Base-by-base conservation (phyloP, 352 stramenopile species). In the Peronospora tabacina region DNA sequence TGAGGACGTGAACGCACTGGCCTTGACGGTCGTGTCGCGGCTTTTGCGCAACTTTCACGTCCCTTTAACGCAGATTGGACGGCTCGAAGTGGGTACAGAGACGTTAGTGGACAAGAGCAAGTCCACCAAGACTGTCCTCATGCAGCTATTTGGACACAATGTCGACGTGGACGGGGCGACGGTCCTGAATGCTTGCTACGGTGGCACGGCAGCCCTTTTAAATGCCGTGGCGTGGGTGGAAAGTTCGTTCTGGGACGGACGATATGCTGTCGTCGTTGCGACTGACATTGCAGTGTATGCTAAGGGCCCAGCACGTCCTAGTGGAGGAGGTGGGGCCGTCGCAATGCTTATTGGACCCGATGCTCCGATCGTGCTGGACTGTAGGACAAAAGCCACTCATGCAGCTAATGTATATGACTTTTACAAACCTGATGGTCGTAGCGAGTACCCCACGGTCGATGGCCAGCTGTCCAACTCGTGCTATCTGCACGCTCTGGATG, bases 181-280 rank as follows among this genome's bases (percentile, higher is more conserved):
- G 0, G 84, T 90, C 39, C 70, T 98, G 44, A 99, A 99, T 69
- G 96, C 96, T 3, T 99, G 96, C 73, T 99, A 98, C 65, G 96
- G 96, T 22, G 95, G 93, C 33, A 99, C 96, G 1, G 89, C 94
- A 1, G 96, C 96, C 22, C 70, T 99, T 19, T 72, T 99, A n/a
- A 98, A 99, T 66, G 88, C 95, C 5, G 75, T 98, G 34, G 75
- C 81, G 13, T 99, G 95, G 95, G 77, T 97, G 11, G 90, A 99
- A 63, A 96, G 76, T 56, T 85, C 81, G 15, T 91, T 82, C 15
- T 98, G 94, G 91, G 82, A 95, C 58, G 80, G 80, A 24, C 75
- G 94, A 33, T 98, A 93, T 59, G 96, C 95, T 22, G 79, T 99
- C 52, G 95, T 98, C 11, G 94, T 99, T 1, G 82, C 80, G 2